These are phyloP conservation scores for Thuja plicata DNA, from an alignment of 83 land plant genomes.

Conservation along the genomic window DNA sequence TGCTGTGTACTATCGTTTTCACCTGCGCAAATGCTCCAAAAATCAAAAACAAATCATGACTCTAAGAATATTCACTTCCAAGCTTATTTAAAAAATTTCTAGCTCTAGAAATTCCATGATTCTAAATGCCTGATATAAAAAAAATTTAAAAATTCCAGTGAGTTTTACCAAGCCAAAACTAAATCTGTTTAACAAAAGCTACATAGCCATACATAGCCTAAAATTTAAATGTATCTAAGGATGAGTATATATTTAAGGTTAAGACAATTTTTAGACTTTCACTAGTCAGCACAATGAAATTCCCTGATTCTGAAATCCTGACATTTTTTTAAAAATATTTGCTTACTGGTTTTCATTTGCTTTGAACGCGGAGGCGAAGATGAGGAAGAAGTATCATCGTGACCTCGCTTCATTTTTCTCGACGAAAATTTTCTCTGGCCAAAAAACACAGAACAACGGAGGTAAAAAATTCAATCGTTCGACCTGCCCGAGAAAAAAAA, in stretches of 20 bases:
- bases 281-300: not conserved
- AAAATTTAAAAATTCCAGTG: not conserved
- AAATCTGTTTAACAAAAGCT: not conserved
- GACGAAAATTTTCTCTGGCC: not conserved
- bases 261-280: not conserved
- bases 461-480: not conserved
- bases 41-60: not conserved
- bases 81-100: not conserved
- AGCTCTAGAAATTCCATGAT: not conserved
- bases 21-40: not conserved
- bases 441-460: not conserved
- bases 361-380: slow-evolving; percentile 26
- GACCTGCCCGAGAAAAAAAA: not conserved
- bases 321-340: not conserved
- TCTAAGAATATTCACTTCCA: not conserved
- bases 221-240: too few relatives aligned
- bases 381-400: slow-evolving; percentile 22
- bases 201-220: not conserved
- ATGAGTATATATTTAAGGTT: not conserved
- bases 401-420: slow-evolving; percentile 30
- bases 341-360: not conserved
- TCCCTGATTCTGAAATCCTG: not conserved
- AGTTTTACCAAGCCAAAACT: not conserved
- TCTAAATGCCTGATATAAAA: not conserved
- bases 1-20: slow-evolving; percentile 52